Evolutionary conservation across 768 basidiomycete genomes (phyloP), one percentile per base, ranked within the genome.

Genomic region (Podaxis sp.): DNA sequence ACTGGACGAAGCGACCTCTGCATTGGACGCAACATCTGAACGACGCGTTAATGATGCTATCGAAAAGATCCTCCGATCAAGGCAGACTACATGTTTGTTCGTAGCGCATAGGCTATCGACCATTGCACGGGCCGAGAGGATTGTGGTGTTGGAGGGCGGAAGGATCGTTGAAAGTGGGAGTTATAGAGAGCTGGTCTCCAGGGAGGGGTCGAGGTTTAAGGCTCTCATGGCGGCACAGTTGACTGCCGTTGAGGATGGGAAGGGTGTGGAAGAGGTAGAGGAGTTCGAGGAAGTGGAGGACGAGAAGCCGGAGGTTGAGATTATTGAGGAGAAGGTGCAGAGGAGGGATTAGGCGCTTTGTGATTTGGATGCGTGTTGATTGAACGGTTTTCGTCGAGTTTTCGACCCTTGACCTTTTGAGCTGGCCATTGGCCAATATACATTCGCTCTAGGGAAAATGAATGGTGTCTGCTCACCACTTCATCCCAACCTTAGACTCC

Each of bases 41-140:
- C 86, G 90, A 65, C 80, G 90, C 61, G 90, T 95, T 37, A 95
- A 97, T 69, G 87, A 93, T 65, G 94, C 94, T 3, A 89, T 97
- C 50, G 93, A 93, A 70, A 90, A 88, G 70, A 94, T 96, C 62
- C 76, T 97, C 50, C 80, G 82, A 56, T 85, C 85, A 47, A 77
- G 88, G 48, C 83, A 90, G 63, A 95, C 93, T 36, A 95, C 93
- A 1, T 94, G 93, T 66, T 70, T 95, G 25, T 88, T 95, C 58
- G 93, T 95, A 18, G 94, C 94, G 0, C 94, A 97, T 73, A 80
- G 94, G 53, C 70, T 97, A 57, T 93, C 91, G 23, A 94, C 94
- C 2, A 93, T 97, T 58, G 91, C 94, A 3, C 78, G 93, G 57
- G 93, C 94, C 1, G 93, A 95, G 69, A 80, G 91, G 42, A 91